phyloP scores from a whole-genome alignment of 345 rosid species.

The Murraya koenigii region DNA sequence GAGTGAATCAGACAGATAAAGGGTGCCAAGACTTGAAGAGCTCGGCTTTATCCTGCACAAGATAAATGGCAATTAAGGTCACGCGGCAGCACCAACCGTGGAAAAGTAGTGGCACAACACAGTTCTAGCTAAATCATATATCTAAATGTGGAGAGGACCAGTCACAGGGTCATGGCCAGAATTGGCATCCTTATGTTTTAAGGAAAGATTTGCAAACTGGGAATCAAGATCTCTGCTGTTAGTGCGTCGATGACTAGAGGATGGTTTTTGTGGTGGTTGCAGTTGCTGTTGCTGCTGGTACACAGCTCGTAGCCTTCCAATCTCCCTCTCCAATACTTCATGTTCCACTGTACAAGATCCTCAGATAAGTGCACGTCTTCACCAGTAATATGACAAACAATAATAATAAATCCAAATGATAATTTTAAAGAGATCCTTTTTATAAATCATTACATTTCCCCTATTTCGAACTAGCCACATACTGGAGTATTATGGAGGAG shows the following conservation, averaged over 20 bases:
- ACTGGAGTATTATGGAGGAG: not conserved
- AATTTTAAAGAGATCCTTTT: not conserved
- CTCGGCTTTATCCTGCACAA: conserved; percentile 25
- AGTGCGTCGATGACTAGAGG: conserved; percentile 68
- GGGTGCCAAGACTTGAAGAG: conserved; percentile 23
- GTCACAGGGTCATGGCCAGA: conserved; percentile 59
- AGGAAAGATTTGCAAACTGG: conserved; percentile 77
- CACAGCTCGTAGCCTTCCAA: conserved; percentile 68
- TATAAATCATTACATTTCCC: not conserved
- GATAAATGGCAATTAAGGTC: conserved; percentile 24
- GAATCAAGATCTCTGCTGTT: conserved; percentile 85
- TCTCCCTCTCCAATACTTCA: conserved; percentile 90
- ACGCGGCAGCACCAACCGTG: conserved; percentile 8
- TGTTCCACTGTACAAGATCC: conserved; percentile 77
- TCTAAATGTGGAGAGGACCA: conserved; percentile 63
- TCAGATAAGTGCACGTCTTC: conserved; percentile 7
- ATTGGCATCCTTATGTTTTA: conserved; percentile 65
- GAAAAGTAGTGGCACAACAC: conserved; percentile 22
- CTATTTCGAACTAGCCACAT: not conserved
- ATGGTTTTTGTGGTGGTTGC: conserved; percentile 47
- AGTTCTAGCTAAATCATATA: conserved; percentile 23
- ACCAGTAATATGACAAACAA: not conserved
- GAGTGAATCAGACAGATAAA: conserved; percentile 24
- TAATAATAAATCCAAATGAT: not conserved
- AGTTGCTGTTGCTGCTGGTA: conserved; percentile 71